Evolutionary conservation across 192 early-diverging fungal genomes (phyloP), one percentile per base, ranked within the genome.

Genomic region (Polychytrium aggregatum): DNA sequence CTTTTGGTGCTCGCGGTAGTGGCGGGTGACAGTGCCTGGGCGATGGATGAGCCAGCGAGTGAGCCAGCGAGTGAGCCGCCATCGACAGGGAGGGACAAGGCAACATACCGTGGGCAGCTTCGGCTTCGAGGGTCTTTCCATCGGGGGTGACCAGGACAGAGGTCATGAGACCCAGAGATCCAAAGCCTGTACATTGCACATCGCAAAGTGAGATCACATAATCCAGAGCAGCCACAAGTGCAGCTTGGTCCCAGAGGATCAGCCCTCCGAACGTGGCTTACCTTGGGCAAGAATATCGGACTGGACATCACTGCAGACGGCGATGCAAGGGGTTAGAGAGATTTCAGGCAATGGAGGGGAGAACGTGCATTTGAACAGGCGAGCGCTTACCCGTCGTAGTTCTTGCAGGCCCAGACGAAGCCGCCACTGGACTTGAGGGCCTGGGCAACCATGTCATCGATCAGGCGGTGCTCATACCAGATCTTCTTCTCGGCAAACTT

Each of bases 391-490:
- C 44, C 63, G 53, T 92, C 85, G 70, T 90, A 92, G 79, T 97
- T 97, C 68, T 92, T 92, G 67, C 78, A 80, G 10, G 93, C 91
- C 79, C 89, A 89, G 16, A 97, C 82, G 42, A 93, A 92, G 26
- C 86, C 88, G 41, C 94, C 94, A 31, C 82, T 65, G 38, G 90
- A 91, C 71, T 98, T 98, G 55, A 98, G 69, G 42, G 84, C 84
- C 71, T 98, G 92, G 5, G 94, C 94, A 64, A 92, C 90, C 92
- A 95, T 95, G 62, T 97, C 94, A 69, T 97, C 94, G 56, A 97
- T 93, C 28, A 97, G 70, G 42, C 94, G 83, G 67, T 98, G 94
- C 65, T 95, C 91, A 60, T 98, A 98, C 89, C 88, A 98, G 65
- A 98, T 92, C 39, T 78, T 76, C n/a, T 62, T 62, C 24, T 61